Conservation (phyloP, 2,329 filamentous ascomycete species). For the Fusarium brachygibbosum region DNA sequence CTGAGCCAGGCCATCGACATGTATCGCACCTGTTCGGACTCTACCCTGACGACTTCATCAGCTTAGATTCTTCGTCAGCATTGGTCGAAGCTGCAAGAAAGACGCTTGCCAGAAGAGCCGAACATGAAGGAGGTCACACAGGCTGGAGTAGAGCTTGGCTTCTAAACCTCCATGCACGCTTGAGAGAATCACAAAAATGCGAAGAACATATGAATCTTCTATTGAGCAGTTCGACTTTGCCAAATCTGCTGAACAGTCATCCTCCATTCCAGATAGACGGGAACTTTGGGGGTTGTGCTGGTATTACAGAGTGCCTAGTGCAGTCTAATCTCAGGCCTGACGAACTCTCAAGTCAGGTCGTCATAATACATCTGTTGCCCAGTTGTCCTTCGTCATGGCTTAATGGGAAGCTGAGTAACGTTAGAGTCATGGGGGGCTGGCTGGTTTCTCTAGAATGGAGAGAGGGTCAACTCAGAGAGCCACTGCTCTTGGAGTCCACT, state of each 20-base stretch:
- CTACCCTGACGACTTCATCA: conserved; percentile 56
- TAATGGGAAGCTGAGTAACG: conserved; percentile 1
- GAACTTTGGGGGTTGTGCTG: conserved; percentile 48
- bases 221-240: conserved; percentile 28
- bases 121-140: conserved; percentile 60
- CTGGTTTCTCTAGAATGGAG: conserved; percentile 34
- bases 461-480: not conserved
- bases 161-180: conserved; percentile 62
- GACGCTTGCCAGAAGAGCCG: conserved; percentile 49
- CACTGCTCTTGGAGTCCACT: conserved; percentile 18
- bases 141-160: conserved; percentile 67
- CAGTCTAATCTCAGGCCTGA: conserved; percentile 29
- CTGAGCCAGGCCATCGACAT: conserved; percentile 64
- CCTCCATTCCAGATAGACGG: conserved; percentile 52
- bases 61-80: conserved; percentile 33
- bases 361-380: conserved; percentile 35
- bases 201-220: conserved; percentile 37
- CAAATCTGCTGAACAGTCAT: conserved; percentile 42
- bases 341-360: not conserved
- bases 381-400: conserved; percentile 37
- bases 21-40: conserved; percentile 65
- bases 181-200: conserved; percentile 46
- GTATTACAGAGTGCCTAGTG: conserved; percentile 41
- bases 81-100: conserved; percentile 49
- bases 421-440: conserved; percentile 32